Conservation (phyloP, 2,329 filamentous ascomycete genomes). For the Penicillium brevicompactum region DNA sequence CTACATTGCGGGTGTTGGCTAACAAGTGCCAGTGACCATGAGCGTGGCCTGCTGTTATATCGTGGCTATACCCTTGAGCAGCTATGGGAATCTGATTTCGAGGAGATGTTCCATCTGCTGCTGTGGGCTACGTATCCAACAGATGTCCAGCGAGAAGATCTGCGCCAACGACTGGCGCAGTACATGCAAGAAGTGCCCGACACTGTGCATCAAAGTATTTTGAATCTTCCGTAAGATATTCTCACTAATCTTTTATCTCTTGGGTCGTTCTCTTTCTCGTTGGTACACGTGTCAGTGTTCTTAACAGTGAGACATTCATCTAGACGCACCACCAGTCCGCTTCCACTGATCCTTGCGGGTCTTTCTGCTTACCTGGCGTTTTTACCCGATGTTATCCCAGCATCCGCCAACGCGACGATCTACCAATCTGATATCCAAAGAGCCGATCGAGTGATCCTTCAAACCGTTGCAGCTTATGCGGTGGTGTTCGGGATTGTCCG, state of each 20-base stretch:
- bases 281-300: background rate
- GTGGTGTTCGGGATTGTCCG: conserved; percentile 27
- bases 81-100: conserved; percentile 33
- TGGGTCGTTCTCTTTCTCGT: background rate
- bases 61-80: conserved; percentile 33
- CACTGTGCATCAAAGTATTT: conserved; percentile 25
- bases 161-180: conserved; percentile 22
- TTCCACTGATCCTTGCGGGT: conserved; percentile 32
- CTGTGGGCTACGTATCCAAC: conserved; percentile 34
- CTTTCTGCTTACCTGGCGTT: conserved; percentile 31
- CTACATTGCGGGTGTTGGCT: background rate
- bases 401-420: conserved; percentile 18
- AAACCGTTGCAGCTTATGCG: conserved; percentile 28
- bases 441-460: conserved; percentile 27
- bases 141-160: conserved; percentile 14
- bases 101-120: conserved; percentile 35
- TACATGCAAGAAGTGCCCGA: conserved; percentile 25
- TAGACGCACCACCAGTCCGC: conserved; percentile 23
- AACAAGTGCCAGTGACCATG: conserved; percentile 28
- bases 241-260: no score
- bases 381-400: conserved; percentile 23
- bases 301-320: background rate
- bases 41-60: conserved; percentile 30
- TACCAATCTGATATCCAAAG: conserved; percentile 26
- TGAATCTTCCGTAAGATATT: conserved; percentile 26